These are phyloP conservation scores for Chlorella sp. DNA, from an alignment of 139 green algal species.

Conservation along the genomic window DNA sequence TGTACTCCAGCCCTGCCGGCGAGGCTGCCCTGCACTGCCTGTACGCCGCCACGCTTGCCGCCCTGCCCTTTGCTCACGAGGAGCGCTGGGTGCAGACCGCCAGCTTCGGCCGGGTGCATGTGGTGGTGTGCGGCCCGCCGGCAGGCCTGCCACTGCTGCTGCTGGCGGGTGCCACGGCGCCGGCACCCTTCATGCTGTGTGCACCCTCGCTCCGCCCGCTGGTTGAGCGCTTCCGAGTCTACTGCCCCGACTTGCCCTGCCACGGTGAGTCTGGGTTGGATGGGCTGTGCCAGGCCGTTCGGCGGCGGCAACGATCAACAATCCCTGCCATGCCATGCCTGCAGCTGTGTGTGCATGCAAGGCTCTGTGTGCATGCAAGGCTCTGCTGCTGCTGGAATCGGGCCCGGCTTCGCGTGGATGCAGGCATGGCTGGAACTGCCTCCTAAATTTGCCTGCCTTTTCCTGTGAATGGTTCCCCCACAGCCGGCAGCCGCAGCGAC, in stretches of 20 bases:
- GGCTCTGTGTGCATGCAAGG: not conserved
- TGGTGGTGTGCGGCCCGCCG: not conserved
- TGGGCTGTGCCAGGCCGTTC: too few relatives aligned
- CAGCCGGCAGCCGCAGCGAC: slow-evolving; percentile 5
- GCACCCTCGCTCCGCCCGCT: not conserved
- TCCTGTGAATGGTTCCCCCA: not conserved
- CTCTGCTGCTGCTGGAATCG: not conserved
- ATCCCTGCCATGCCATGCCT: not conserved
- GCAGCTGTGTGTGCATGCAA: not conserved
- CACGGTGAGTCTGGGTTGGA: not conserved
- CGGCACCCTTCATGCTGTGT: not conserved
- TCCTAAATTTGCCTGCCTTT: not conserved
- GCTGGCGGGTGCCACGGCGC: not conserved
- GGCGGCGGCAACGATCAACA: too few relatives aligned
- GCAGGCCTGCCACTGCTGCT: not conserved
- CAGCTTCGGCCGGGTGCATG: not conserved
- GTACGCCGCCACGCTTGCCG: not conserved
- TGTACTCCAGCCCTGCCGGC: not conserved
- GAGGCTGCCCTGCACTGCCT: not conserved
- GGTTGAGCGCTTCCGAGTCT: not conserved
- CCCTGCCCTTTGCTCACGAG: not conserved
- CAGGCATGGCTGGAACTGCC: too few relatives aligned
- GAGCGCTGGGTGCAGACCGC: slow-evolving; percentile 9
- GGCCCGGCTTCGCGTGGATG: too few relatives aligned
- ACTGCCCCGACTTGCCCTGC: slow-evolving; percentile 1